A percentile compares a stretch with the other conserved stretches of the same genome.
Conservation (phyloP, 805 yeast genomes). For the Saturnispora hagleri region DNA sequence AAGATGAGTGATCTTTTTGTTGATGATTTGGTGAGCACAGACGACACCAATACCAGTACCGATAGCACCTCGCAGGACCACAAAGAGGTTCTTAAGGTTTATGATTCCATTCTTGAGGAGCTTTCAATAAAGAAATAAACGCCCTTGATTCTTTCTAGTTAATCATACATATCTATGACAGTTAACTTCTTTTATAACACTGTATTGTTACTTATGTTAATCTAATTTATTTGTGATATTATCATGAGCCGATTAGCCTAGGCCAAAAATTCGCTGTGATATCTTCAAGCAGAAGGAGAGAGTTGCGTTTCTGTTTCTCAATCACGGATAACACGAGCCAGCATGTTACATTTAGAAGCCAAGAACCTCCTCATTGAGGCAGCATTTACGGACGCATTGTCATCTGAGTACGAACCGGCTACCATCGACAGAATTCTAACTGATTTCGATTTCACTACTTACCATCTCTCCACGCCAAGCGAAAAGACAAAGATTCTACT, state of each 20-base stretch:
- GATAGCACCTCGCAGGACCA: conserved; percentile 1
- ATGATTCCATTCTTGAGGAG: conserved; percentile 21
- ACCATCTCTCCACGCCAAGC: conserved; percentile 85
- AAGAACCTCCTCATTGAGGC: conserved; percentile 76
- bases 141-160: not conserved
- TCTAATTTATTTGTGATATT: not conserved
- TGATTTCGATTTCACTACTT: conserved; percentile 93
- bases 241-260: not conserved
- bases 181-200: not conserved
- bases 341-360: conserved; percentile 79
- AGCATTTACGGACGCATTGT: conserved; percentile 64
- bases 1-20: conserved; percentile 12
- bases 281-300: not conserved
- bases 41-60: not conserved
- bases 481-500: conserved; percentile 55
- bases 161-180: not conserved
- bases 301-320: not conserved
- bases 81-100: conserved; percentile 12
- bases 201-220: not conserved
- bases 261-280: not conserved
- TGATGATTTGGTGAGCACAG: not conserved
- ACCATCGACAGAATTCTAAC: conserved; percentile 79
- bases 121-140: conserved; percentile 10
- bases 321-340: not conserved
- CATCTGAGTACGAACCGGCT: conserved; percentile 37